Evolutionary conservation across 768 basidiomycete species (phyloP).

Genomic region (Pleurotus citrinopileatus): DNA sequence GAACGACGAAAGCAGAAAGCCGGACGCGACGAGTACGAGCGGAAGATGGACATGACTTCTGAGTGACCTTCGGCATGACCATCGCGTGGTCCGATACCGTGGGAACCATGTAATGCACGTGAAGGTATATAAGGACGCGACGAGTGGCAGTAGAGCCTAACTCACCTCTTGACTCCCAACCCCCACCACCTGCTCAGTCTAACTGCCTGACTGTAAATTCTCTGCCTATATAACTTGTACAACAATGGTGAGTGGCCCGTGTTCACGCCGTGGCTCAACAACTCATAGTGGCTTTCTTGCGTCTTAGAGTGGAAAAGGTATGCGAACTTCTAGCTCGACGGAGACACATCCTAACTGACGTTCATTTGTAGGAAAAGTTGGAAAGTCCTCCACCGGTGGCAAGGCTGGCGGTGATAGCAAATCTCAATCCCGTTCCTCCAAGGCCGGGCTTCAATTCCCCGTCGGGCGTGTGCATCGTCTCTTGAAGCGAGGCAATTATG

Average conservation of each 20-base stretch:
- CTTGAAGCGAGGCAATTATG: constrained; percentile 75
- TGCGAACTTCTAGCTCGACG: background rate
- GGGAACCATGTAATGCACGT: constrained; percentile 26
- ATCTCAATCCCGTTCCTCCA: constrained; percentile 60
- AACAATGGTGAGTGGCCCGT: constrained; percentile 22
- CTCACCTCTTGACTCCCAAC: constrained; percentile 30
- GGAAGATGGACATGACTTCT: constrained; percentile 2
- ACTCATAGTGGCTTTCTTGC: background rate
- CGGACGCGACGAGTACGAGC: background rate
- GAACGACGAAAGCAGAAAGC: background rate
- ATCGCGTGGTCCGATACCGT: background rate
- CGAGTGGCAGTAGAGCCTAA: constrained; percentile 27
- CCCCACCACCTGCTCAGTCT: constrained; percentile 29
- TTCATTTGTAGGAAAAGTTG: constrained; percentile 39
- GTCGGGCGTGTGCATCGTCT: constrained; percentile 83
- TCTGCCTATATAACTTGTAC: constrained; percentile 16
- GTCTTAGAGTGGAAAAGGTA: constrained; percentile 39
- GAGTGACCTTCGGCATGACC: background rate
- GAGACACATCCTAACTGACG: constrained; percentile 2
- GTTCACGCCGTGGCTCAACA: background rate
- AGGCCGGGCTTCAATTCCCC: constrained; percentile 70
- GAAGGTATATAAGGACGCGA: constrained; percentile 39
- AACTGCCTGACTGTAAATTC: constrained; percentile 14
- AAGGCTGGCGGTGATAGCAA: constrained; percentile 52
- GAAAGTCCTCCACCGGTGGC: constrained; percentile 71